These are phyloP conservation scores for Ceratobasidium papillatum DNA, from an alignment of 1,284 basidiomycete genomes.

Conservation along the genomic window DNA sequence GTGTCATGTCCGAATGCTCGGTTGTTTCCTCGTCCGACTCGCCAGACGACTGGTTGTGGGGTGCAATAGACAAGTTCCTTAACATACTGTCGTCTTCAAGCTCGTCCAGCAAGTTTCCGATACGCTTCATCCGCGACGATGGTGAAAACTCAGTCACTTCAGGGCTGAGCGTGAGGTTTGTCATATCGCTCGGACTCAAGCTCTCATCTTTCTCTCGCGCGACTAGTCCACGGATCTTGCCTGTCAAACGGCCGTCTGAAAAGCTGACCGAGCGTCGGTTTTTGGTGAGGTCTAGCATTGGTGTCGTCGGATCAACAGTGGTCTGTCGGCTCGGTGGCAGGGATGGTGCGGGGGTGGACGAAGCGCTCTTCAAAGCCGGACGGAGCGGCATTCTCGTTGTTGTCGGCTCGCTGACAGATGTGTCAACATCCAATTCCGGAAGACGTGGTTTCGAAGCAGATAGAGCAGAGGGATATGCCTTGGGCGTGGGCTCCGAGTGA, in stretches of 20 bases:
- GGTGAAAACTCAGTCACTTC: slow-evolving; percentile 24
- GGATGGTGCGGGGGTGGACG: slow-evolving; percentile 48
- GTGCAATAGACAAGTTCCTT: slow-evolving; percentile 42
- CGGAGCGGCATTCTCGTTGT: slow-evolving; percentile 46
- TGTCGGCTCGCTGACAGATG: slow-evolving; percentile 8
- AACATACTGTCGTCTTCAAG: slow-evolving; percentile 37
- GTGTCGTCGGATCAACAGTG: slow-evolving; percentile 39
- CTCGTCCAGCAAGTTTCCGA: slow-evolving; percentile 42
- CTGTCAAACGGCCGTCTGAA: slow-evolving; percentile 87
- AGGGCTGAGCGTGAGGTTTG: slow-evolving; percentile 41
- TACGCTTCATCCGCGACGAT: slow-evolving; percentile 30
- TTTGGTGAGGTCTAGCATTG: slow-evolving; percentile 38
- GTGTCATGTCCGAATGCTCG: slow-evolving; percentile 34
- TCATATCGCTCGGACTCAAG: slow-evolving; percentile 38
- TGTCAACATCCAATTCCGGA: not conserved
- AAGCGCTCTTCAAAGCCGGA: slow-evolving; percentile 52
- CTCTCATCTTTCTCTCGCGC: slow-evolving; percentile 44
- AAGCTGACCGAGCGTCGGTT: slow-evolving; percentile 89
- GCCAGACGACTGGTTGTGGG: slow-evolving; percentile 31
- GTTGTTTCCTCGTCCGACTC: slow-evolving; percentile 37
- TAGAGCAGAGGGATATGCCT: not conserved
- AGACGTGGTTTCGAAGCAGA: slow-evolving; percentile 38
- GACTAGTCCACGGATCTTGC: slow-evolving; percentile 75
- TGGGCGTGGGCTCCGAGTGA: not conserved
- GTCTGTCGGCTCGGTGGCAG: slow-evolving; percentile 41